Evolutionary conservation across 2,329 filamentous ascomycete genomes (phyloP).

Genomic region (Xylariales sp.): DNA sequence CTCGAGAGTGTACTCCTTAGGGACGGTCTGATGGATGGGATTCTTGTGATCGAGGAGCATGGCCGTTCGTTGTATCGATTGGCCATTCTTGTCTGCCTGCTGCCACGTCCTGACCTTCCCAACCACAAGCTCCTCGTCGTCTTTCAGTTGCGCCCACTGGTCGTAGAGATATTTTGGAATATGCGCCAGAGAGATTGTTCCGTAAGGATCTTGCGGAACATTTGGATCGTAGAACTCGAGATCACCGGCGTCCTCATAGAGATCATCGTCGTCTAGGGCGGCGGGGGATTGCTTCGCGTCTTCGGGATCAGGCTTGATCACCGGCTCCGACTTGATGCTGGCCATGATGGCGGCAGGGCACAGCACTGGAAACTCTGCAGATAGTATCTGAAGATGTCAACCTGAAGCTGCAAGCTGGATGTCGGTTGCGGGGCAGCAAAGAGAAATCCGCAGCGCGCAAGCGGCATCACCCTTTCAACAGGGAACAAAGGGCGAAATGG

Average conservation of each 20-base stretch:
- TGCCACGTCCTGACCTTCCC: constrained; percentile 65
- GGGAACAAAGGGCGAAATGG: constrained; percentile 5
- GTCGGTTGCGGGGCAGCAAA: not conserved
- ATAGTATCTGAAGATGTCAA: not conserved
- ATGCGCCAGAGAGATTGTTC: constrained; percentile 65
- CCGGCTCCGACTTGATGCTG: constrained; percentile 25
- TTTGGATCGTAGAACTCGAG: constrained; percentile 50
- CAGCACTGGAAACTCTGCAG: not conserved
- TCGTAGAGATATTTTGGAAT: constrained; percentile 79
- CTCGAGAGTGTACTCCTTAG: constrained; percentile 82
- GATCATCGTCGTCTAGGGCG: constrained; percentile 58
- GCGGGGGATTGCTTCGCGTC: constrained; percentile 34
- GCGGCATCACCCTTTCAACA: not conserved
- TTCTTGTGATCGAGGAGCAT: constrained; percentile 66
- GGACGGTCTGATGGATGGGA: constrained; percentile 67
- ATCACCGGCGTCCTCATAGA: constrained; percentile 58
- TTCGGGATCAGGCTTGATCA: constrained; percentile 48
- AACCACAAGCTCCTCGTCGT: constrained; percentile 77
- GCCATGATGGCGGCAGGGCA: constrained; percentile 18
- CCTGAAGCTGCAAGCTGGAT: not conserved
- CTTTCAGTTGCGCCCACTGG: constrained; percentile 69
- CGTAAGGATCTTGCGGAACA: constrained; percentile 32
- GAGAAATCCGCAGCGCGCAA: not conserved
- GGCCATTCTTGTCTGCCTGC: constrained; percentile 48
- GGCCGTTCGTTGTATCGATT: constrained; percentile 42